A percentile compares a stretch with the other conserved stretches of the same genome.
Evolutionary conservation across 108 stramenopile species (phyloP).

Genomic region (Nannochloropsis gaditana): DNA sequence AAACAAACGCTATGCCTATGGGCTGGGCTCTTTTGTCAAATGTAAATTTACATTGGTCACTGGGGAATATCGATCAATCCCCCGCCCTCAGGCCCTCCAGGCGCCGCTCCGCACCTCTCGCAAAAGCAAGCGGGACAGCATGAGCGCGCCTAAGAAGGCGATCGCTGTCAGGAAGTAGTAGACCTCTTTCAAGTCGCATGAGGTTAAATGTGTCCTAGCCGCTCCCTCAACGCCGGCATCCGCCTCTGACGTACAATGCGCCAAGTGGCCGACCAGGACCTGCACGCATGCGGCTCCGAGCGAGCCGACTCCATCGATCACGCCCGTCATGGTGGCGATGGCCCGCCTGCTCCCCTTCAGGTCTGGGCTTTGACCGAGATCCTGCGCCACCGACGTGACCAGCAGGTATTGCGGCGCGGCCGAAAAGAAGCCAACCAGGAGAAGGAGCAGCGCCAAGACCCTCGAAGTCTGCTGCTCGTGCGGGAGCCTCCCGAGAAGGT

Average conservation of each 20-base stretch:
- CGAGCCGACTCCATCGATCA: not conserved
- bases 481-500: not conserved
- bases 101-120: not conserved
- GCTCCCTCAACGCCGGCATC: not conserved
- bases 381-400: conserved; percentile 9
- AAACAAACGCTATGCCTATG: too few relatives aligned
- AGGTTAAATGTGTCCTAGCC: not conserved
- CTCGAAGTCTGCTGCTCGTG: not conserved
- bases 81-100: too few relatives aligned
- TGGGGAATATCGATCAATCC: too few relatives aligned
- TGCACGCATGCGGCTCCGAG: not conserved
- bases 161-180: not conserved
- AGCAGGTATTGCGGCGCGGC: not conserved
- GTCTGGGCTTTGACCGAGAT: not conserved
- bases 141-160: not conserved
- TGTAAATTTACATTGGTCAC: too few relatives aligned
- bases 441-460: not conserved
- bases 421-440: not conserved
- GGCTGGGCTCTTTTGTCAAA: too few relatives aligned
- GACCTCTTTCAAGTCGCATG: not conserved
- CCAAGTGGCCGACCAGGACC: not conserved
- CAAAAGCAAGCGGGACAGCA: not conserved
- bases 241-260: not conserved
- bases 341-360: not conserved
- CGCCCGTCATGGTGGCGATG: not conserved